These are phyloP conservation scores for Hydrangea macrophylla DNA, from an alignment of 148 eudicot genomes.

Conservation along the genomic window DNA sequence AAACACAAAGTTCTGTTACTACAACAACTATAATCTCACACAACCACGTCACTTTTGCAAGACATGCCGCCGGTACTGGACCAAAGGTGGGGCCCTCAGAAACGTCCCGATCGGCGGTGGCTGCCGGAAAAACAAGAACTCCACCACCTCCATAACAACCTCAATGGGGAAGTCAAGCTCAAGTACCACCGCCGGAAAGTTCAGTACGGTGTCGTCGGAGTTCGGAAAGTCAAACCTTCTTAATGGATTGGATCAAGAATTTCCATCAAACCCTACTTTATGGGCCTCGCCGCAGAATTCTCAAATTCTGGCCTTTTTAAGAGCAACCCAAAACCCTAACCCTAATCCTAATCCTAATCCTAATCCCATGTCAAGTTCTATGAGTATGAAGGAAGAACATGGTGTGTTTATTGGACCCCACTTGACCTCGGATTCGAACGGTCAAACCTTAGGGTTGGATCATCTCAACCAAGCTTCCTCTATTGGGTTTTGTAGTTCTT, in stretches of 20 bases:
- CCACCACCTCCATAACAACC: conserved; percentile 17
- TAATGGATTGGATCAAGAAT: conserved; percentile 23
- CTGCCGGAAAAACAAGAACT: conserved; percentile 57
- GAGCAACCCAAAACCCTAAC: conserved; percentile 47
- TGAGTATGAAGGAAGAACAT: conserved; percentile 26
- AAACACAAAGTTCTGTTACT: no score
- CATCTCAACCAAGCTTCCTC: conserved; percentile 36
- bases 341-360: conserved; percentile 31
- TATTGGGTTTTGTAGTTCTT: conserved; percentile 25
- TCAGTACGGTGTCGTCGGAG: conserved; percentile 23
- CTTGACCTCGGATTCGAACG: conserved; percentile 1
- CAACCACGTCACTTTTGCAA: no score
- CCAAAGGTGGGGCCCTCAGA: no score
- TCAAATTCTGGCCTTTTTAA: conserved; percentile 51
- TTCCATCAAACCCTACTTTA: conserved; percentile 31
- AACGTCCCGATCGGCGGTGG: no score
- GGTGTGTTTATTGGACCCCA: conserved; percentile 20
- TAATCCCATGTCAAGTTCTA: conserved; percentile 19
- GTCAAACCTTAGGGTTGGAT: conserved; percentile 32
- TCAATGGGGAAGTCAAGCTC: conserved; percentile 19
- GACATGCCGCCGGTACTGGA: no score
- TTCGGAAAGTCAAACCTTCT: conserved; percentile 22
- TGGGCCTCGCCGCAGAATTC: conserved; percentile 52
- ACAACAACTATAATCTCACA: no score
- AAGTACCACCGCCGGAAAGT: conserved; percentile 18